phyloP scores from a whole-genome alignment of 2,329 filamentous ascomycete genomes.

The Sporothrix brunneoviolacea region DNA sequence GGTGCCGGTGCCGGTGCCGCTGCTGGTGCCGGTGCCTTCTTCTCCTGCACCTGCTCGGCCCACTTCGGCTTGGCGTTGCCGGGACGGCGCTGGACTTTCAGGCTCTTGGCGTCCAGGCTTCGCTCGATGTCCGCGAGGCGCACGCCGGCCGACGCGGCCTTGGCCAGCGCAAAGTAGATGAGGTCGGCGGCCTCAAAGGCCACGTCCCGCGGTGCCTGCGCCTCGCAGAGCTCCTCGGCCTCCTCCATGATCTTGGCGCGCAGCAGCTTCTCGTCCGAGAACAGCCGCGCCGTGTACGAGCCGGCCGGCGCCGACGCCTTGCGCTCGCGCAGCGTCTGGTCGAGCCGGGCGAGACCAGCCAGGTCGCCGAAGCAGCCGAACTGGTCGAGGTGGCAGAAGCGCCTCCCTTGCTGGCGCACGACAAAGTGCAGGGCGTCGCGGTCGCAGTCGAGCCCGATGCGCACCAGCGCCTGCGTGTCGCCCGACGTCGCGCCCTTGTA shows the following conservation, averaged over 20 bases:
- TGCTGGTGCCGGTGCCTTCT: conserved; percentile 15
- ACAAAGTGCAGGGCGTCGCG: conserved; percentile 86
- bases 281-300: conserved; percentile 89
- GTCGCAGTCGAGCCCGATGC: conserved; percentile 85
- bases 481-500: conserved; percentile 94
- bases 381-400: conserved; percentile 90
- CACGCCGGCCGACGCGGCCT: conserved; percentile 78
- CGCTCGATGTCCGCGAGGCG: conserved; percentile 82
- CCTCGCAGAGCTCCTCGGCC: conserved; percentile 88
- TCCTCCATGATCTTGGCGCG: conserved; percentile 98
- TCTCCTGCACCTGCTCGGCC: conserved; percentile 62
- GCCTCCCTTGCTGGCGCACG: conserved; percentile 78
- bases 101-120: conserved; percentile 87
- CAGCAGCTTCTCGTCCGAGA: conserved; percentile 83
- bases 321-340: conserved; percentile 77
- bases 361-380: conserved; percentile 88
- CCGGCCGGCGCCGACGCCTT: conserved; percentile 77
- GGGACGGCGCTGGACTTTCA: conserved; percentile 88
- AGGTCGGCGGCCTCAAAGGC: conserved; percentile 93
- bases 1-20: conserved; percentile 28
- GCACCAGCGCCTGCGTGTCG: conserved; percentile 83
- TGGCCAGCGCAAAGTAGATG: conserved; percentile 91
- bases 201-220: conserved; percentile 59
- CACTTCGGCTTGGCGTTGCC: conserved; percentile 94
- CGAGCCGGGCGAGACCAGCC: conserved; percentile 71